Evolutionary conservation across 129 eudicot species (phyloP), one percentile per base, ranked within the genome.

Genomic region (Sambucus nigra): DNA sequence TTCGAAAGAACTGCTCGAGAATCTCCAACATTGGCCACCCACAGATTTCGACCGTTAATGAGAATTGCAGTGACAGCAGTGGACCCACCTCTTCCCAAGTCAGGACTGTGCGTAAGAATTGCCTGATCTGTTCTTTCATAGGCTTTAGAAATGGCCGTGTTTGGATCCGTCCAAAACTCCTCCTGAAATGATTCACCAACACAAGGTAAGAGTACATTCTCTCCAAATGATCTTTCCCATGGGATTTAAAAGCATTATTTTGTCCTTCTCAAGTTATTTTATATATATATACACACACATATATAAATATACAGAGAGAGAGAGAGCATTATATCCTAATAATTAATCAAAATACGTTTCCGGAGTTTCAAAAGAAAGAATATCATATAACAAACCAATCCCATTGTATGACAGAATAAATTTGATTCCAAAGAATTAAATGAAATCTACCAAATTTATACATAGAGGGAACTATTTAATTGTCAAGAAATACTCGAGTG

Each of bases 11-110:
- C 81, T 12, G 84, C 97, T 15, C 97, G 83, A 27, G 97, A 88
- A 60, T 88, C 97, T 32, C 97, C 94, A 33, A 85, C 95, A 60
- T 85, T 85, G 57, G 89, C 95, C 7, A 85, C 89, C 95, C 95
- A 85, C 21, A 85, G 44, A 4, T 53, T 58, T 11, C 59, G 74
- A 38, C 73, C 80, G 27, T 85, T 62, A 24, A 85, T 68, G 49
- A 80, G 78, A 67, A 85, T 85, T 2, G 89, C 95, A 0, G 95
- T 85, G 25, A 85, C 95, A 28, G 95, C 95, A 19, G 95, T 85
- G 55, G 95, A 85, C 50, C 95, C 95, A 50, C 95, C 95, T 66
- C 91, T 66, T 39, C 95, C 95, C 8, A 85, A 66, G 47, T 85
- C 91, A 18, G 86, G 81, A 51, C 45, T 67, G 58, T 81, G 95